Percentiles rank a stretch among this genome's conserved stretches.
Evolutionary conservation across 164 flowering plant genomes (phyloP).

Genomic region (Tetrastigma voinierianum): DNA sequence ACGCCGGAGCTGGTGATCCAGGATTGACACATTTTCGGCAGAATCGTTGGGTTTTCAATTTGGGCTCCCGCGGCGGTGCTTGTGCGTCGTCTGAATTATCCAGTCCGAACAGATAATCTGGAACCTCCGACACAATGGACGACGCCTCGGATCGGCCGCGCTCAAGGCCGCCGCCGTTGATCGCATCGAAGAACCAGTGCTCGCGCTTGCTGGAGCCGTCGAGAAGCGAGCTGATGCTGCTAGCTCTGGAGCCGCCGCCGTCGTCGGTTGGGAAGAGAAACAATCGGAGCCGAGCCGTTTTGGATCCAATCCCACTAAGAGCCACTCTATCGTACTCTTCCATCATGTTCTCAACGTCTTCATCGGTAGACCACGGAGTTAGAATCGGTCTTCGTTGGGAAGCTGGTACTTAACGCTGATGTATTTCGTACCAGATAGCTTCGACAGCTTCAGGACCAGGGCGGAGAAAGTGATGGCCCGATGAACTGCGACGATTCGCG

Average conservation of each 20-base stretch:
- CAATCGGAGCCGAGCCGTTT: constrained; percentile 63
- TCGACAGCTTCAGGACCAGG: constrained; percentile 61
- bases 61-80: constrained; percentile 29
- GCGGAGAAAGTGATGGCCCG: constrained; percentile 52
- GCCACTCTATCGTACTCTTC: constrained; percentile 79
- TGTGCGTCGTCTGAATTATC: constrained; percentile 57
- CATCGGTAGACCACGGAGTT: constrained; percentile 81
- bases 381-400: constrained; percentile 87
- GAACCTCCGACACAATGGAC: constrained; percentile 80
- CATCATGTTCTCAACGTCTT: constrained; percentile 93
- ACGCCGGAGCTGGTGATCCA: constrained; percentile 71
- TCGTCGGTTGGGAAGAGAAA: constrained; percentile 52
- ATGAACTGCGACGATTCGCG: constrained; percentile 74
- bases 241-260: constrained; percentile 34
- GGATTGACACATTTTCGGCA: constrained; percentile 58
- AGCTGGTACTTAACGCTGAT: constrained; percentile 84
- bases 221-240: constrained; percentile 63
- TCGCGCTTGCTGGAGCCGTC: constrained; percentile 68
- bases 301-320: constrained; percentile 30
- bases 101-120: constrained; percentile 86
- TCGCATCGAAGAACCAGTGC: constrained; percentile 83
- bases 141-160: constrained; percentile 83
- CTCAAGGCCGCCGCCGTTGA: constrained; percentile 67
- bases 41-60: constrained; percentile 17
- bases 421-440: constrained; percentile 42